Conservation (phyloP, 441 rosid genomes). For the Adansonia rubrostipa region DNA sequence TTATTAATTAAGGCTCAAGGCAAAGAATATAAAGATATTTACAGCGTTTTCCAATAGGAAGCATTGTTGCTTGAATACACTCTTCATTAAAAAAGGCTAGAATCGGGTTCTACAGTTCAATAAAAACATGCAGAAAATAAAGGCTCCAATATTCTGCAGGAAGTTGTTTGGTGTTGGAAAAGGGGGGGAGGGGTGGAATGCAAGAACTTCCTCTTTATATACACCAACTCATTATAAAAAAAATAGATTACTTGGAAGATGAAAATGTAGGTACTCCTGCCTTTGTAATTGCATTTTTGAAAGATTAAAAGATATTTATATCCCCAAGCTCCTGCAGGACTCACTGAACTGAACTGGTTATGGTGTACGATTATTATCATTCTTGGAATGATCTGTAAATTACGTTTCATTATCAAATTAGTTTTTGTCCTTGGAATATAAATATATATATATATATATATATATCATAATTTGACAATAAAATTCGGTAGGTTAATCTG, state of each 20-base stretch:
- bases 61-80: neutral
- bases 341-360: too few relatives aligned
- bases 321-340: too few relatives aligned
- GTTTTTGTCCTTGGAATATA: too few relatives aligned
- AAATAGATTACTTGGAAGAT: too few relatives aligned
- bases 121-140: neutral
- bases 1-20: neutral
- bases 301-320: too few relatives aligned
- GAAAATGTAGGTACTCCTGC: neutral
- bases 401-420: too few relatives aligned
- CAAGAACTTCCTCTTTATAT: neutral
- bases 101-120: constrained; percentile 20
- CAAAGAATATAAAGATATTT: neutral
- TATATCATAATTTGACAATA: too few relatives aligned
- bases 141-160: neutral
- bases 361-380: too few relatives aligned
- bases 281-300: neutral
- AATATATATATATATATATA: too few relatives aligned
- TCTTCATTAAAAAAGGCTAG: constrained; percentile 6
- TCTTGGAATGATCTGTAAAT: too few relatives aligned
- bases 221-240: neutral
- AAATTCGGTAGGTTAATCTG: too few relatives aligned
- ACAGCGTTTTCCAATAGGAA: neutral
- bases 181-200: neutral
- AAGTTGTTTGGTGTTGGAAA: too few relatives aligned